Conservation (phyloP, 768 basidiomycete genomes). For the Chalciporus chontae region DNA sequence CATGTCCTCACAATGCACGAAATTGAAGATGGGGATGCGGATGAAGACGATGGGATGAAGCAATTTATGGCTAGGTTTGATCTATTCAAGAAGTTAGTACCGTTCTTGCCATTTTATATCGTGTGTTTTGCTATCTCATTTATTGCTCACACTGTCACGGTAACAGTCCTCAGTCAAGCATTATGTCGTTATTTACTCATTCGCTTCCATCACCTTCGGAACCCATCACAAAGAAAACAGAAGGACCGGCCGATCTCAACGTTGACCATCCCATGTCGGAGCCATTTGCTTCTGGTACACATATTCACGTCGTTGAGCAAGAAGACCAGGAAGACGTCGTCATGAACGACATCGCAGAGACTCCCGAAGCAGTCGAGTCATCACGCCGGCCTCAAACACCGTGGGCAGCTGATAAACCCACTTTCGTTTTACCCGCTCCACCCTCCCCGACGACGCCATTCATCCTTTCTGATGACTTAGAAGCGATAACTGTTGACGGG, state of each 20-base stretch:
- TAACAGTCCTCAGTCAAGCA: constrained; percentile 35
- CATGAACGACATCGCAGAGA: constrained; percentile 1
- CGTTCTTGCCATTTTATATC: background rate
- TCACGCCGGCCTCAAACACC: background rate
- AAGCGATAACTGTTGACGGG: no score
- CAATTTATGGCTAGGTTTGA: constrained; percentile 52
- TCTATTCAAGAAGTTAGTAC: constrained; percentile 44
- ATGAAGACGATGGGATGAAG: constrained; percentile 36
- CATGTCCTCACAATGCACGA: constrained; percentile 35
- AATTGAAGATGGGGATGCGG: constrained; percentile 24
- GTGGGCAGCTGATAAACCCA: no score
- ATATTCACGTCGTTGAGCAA: background rate
- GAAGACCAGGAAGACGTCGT: constrained; percentile 1
- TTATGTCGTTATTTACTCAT: constrained; percentile 24
- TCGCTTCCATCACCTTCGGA: constrained; percentile 3
- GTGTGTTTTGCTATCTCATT: background rate
- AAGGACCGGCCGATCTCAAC: constrained; percentile 1
- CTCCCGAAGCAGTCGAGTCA: constrained; percentile 2
- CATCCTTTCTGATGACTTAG: no score
- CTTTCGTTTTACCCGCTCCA: no score
- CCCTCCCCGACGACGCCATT: no score
- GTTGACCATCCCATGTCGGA: constrained; percentile 15
- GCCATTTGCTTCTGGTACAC: constrained; percentile 2
- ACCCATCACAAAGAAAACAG: background rate
- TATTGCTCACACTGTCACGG: background rate